Conservation (phyloP, 495 filamentous ascomycete genomes). For the Lophium mytilinum region DNA sequence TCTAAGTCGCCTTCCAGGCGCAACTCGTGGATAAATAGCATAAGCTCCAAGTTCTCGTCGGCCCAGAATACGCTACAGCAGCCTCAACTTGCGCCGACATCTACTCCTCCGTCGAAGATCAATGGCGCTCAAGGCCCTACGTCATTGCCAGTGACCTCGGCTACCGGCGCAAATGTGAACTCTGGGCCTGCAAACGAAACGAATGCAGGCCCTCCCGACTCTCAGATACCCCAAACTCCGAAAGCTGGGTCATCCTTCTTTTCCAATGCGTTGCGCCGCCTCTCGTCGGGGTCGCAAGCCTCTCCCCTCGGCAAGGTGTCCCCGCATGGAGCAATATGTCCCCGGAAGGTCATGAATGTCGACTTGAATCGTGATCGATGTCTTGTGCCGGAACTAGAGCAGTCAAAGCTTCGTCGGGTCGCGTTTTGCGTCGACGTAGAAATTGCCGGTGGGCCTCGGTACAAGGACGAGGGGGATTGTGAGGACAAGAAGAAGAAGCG, state of each 20-base stretch:
- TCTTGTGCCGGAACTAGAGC: constrained; percentile 67
- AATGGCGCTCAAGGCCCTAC: constrained; percentile 7
- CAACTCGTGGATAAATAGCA: constrained; percentile 83
- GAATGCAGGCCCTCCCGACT: constrained; percentile 30
- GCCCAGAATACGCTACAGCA: constrained; percentile 31
- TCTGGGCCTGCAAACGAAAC: constrained; percentile 34
- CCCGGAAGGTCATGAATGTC: constrained; percentile 75
- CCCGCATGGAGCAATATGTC: constrained; percentile 50
- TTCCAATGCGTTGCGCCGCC: constrained; percentile 67
- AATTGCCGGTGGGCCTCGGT: constrained; percentile 64
- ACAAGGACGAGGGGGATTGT: constrained; percentile 41
- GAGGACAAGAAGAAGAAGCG: constrained; percentile 42
- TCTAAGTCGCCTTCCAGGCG: constrained; percentile 37
- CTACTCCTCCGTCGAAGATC: constrained; percentile 9
- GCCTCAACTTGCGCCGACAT: constrained; percentile 18
- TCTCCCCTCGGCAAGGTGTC: constrained; percentile 39
- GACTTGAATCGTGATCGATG: constrained; percentile 73
- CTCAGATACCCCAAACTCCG: constrained; percentile 61
- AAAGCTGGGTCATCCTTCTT: constrained; percentile 64
- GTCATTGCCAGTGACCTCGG: constrained; percentile 12
- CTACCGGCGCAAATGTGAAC: constrained; percentile 10
- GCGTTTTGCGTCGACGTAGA: constrained; percentile 97
- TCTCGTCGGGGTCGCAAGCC: constrained; percentile 52
- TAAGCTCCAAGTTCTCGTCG: constrained; percentile 91
- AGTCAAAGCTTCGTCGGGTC: constrained; percentile 72